These are phyloP conservation scores for Cenococcum geophilum DNA, from an alignment of 495 filamentous ascomycete species.

Conservation along the genomic window DNA sequence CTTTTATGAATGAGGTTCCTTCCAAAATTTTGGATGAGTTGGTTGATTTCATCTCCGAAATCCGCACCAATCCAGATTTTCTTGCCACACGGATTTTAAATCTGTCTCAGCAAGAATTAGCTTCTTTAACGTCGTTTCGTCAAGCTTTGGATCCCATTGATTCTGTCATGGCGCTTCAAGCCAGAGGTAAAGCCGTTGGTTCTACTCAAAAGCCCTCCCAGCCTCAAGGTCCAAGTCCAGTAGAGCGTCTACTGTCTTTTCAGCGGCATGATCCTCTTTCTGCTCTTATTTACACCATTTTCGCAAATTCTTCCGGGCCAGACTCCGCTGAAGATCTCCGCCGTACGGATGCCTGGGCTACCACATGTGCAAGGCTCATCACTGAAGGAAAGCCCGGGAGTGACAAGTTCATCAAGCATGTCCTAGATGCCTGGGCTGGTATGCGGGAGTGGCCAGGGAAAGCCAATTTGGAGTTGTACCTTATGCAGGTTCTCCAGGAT, in stretches of 20 bases:
- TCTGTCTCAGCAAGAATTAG: conserved; percentile 66
- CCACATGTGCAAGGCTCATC: conserved; percentile 75
- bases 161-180: conserved; percentile 70
- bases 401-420: conserved; percentile 61
- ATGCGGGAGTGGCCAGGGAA: conserved; percentile 85
- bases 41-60: conserved; percentile 69
- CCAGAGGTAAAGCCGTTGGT: conserved; percentile 40
- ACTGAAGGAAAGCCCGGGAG: conserved; percentile 49
- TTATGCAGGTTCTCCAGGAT: conserved; percentile 88
- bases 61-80: conserved; percentile 81
- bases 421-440: conserved; percentile 77
- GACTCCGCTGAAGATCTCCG: conserved; percentile 69
- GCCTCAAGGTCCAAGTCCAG: conserved; percentile 52
- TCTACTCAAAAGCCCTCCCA: conserved; percentile 44
- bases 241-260: conserved; percentile 70
- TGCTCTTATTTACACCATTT: conserved; percentile 78
- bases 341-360: conserved; percentile 79
- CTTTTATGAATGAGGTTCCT: conserved; percentile 78
- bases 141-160: conserved; percentile 71
- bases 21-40: conserved; percentile 66
- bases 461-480: conserved; percentile 82
- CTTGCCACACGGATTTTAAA: conserved; percentile 70
- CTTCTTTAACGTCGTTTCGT: conserved; percentile 65
- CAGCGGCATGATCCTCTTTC: conserved; percentile 84
- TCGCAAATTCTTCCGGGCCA: conserved; percentile 74